phyloP scores from a whole-genome alignment of 2,329 filamentous ascomycete genomes.

The Beauveria brongniartii region DNA sequence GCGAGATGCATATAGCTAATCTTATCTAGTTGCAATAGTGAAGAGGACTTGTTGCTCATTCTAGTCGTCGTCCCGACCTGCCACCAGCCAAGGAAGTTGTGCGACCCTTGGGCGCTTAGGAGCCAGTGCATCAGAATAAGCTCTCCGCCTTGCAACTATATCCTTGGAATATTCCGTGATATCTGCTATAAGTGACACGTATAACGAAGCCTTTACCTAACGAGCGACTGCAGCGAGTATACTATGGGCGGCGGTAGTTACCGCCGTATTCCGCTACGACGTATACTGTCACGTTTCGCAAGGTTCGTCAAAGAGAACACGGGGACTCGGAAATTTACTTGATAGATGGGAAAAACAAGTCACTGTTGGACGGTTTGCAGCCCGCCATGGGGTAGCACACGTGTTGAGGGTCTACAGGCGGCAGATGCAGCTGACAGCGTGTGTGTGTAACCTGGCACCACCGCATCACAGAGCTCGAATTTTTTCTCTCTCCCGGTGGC shows the following conservation, averaged over 20 bases:
- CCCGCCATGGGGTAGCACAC: background rate
- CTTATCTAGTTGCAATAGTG: no score
- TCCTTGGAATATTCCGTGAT: background rate
- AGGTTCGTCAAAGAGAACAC: no score
- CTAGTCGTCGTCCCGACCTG: background rate
- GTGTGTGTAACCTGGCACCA: conserved; percentile 4
- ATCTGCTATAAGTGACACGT: no score
- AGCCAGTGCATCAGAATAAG: background rate
- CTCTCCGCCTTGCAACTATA: background rate
- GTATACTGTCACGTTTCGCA: no score
- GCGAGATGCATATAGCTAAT: no score
- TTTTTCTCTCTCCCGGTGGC: background rate
- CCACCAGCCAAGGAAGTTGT: background rate
- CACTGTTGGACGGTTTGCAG: background rate
- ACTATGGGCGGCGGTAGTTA: no score
- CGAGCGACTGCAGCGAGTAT: no score
- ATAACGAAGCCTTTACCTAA: no score
- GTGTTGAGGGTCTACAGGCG: background rate
- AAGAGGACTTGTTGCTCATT: no score
- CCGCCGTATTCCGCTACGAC: no score
- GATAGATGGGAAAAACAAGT: background rate
- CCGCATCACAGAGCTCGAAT: background rate
- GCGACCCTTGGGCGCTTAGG: background rate
- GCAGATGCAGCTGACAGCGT: conserved; percentile 3
- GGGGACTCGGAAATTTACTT: background rate